Evolutionary conservation across 2,329 filamentous ascomycete species (phyloP), one percentile per base, ranked within the genome.

Genomic region (Penicillium sp.): DNA sequence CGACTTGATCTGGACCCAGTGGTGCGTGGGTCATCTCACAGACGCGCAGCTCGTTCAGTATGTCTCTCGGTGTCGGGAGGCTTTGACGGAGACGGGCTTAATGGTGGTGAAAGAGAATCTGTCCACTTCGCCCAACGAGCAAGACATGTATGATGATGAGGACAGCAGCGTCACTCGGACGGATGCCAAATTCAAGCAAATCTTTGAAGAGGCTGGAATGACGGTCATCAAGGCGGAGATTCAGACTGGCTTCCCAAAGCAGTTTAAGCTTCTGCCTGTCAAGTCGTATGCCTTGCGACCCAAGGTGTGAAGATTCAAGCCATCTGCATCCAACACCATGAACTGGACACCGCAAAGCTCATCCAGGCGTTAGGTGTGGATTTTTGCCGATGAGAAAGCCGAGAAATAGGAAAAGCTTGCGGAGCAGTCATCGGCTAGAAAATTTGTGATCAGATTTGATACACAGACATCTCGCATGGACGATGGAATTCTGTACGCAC

Each of bases 1-100:
- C 67, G 85, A 90, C 64, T 67, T 95, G 39, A 82, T 96, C 51
- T 95, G 88, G 88, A 85, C 81, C 45, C 90, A 96, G 68, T 95
- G 90, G 90, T 96, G 90, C 67, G 69, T 91, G 6, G 86, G 88
- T 25, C 85, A 96, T 66, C 72, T 95, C 46, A 89, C 80, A 0
- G 89, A 95, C 63, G 69, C 68, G 6, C 82, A 94, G 65, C 65
- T 96, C 4, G 73, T 86, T 1, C 72, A 71, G 2, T 95, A 84
- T 60, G 68, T 96, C 12, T 58, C 71, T 47, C 75, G 80, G 26
- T 87, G 87, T 64, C 77, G 76, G 41, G 57, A 66, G 0, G 73
- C 73, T 0, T 59, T 85, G 51, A 58, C 66, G 41, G 46, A 66
- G 13, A 63, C 55, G 9, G 73, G 73, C 1, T 60, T 75, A 40